Percentiles rank a stretch among this genome's conserved stretches.
Evolutionary conservation across 805 yeast genomes (phyloP).

Genomic region (Candida nanaspora): DNA sequence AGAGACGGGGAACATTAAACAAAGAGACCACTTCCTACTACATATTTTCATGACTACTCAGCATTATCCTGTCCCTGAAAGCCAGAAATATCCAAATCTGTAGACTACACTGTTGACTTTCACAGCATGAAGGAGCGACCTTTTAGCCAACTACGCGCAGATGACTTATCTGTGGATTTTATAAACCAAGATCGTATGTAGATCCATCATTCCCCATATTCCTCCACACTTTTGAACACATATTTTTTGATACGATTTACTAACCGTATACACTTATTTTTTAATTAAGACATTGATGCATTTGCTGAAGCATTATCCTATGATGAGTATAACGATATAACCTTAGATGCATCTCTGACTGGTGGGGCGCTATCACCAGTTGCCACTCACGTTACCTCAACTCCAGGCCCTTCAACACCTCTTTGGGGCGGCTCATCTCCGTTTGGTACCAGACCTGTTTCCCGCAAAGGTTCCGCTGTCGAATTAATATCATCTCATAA

Average conservation of each 20-base stretch:
- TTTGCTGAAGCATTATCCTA: slow-evolving; percentile 30
- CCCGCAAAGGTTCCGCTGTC: slow-evolving; percentile 8
- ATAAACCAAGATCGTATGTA: slow-evolving; percentile 13
- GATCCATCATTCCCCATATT: neutral
- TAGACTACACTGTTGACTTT: too few relatives aligned
- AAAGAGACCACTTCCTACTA: too few relatives aligned
- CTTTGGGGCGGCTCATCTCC: neutral
- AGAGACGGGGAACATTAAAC: neutral
- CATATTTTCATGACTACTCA: too few relatives aligned
- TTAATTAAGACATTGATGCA: slow-evolving; percentile 23
- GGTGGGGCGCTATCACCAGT: neutral
- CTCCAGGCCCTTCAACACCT: slow-evolving; percentile 4
- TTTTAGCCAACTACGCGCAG: slow-evolving; percentile 1
- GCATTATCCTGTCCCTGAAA: too few relatives aligned
- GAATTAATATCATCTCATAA: slow-evolving; percentile 33
- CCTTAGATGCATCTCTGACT: slow-evolving; percentile 3
- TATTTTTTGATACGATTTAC: neutral
- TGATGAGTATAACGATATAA: slow-evolving; percentile 17
- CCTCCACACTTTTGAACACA: neutral
- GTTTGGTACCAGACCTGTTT: neutral
- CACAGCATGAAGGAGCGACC: neutral
- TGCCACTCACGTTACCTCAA: neutral
- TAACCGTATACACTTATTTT: neutral
- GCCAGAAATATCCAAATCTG: too few relatives aligned
- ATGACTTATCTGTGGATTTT: slow-evolving; percentile 17